These are phyloP conservation scores for Jaminaea rosea DNA, from an alignment of 1,284 basidiomycete species.

Conservation along the genomic window DNA sequence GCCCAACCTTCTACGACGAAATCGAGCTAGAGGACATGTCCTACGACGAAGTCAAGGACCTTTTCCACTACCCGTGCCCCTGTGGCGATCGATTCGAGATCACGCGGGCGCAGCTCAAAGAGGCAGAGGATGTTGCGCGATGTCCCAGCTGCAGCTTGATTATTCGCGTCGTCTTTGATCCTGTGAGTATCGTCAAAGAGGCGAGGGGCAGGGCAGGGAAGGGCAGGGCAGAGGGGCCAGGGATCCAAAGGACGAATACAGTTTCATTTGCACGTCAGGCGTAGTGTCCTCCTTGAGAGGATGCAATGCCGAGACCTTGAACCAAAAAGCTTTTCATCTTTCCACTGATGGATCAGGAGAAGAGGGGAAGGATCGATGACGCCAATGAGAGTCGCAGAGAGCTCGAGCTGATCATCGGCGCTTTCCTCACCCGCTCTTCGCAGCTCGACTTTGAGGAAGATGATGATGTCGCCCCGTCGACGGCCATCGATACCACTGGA, in stretches of 20 bases:
- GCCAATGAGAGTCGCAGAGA: background rate
- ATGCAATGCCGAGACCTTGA: background rate
- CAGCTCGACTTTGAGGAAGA: slow-evolving; percentile 12
- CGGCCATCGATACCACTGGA: background rate
- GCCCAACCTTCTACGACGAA: slow-evolving; percentile 34
- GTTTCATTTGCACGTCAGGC: slow-evolving; percentile 1
- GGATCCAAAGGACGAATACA: background rate
- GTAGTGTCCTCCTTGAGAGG: background rate
- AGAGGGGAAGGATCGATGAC: background rate
- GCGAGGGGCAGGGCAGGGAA: no score
- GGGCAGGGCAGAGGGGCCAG: background rate
- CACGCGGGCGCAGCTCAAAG: slow-evolving; percentile 65
- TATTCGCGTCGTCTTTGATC: slow-evolving; percentile 88
- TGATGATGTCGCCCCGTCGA: background rate
- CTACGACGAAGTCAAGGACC: slow-evolving; percentile 40
- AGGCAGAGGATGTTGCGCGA: slow-evolving; percentile 90
- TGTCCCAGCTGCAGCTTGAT: slow-evolving; percentile 93
- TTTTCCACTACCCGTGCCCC: slow-evolving; percentile 87
- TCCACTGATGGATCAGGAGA: background rate
- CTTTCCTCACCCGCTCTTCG: background rate
- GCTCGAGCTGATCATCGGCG: background rate
- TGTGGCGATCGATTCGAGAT: slow-evolving; percentile 99
- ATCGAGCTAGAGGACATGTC: slow-evolving; percentile 47
- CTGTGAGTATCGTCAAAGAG: slow-evolving; percentile 53
- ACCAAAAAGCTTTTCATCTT: slow-evolving; percentile 1